Conservation (phyloP, 1,284 basidiomycete species). For the Tilletia walkeri region DNA sequence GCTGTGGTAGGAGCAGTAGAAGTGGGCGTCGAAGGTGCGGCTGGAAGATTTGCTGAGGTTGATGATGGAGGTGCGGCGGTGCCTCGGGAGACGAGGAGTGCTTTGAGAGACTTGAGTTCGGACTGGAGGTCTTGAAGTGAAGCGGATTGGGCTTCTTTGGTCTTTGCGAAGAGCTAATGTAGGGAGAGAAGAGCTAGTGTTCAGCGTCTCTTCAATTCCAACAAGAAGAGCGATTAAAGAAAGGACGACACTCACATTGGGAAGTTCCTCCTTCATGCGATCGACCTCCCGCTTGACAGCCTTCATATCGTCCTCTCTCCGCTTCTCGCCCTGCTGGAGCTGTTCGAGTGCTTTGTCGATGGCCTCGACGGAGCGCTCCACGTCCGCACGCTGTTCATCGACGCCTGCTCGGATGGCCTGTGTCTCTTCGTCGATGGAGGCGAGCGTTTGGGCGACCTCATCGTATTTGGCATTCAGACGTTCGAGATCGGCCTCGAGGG, state of each 20-base stretch:
- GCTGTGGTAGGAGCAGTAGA: slow-evolving; percentile 17
- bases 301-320: slow-evolving; percentile 82
- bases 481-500: slow-evolving; percentile 84
- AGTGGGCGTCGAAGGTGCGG: background rate
- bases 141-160: slow-evolving; percentile 66
- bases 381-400: slow-evolving; percentile 75
- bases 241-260: slow-evolving; percentile 65
- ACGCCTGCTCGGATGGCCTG: slow-evolving; percentile 71
- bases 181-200: slow-evolving; percentile 8
- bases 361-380: slow-evolving; percentile 74
- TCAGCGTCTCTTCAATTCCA: background rate
- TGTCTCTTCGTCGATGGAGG: slow-evolving; percentile 77
- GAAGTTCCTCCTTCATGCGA: slow-evolving; percentile 83
- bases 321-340: slow-evolving; percentile 74
- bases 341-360: slow-evolving; percentile 75
- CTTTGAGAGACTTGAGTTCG: slow-evolving; percentile 91
- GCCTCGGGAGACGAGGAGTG: slow-evolving; percentile 70
- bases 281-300: slow-evolving; percentile 64
- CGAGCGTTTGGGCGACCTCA: slow-evolving; percentile 69
- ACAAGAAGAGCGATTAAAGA: background rate
- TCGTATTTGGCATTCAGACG: slow-evolving; percentile 88
- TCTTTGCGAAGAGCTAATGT: slow-evolving; percentile 85
- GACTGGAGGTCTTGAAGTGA: slow-evolving; percentile 82
- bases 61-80: background rate
- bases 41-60: background rate